A percentile compares a stretch with the other conserved stretches of the same genome.
phyloP scores from a whole-genome alignment of 75 land plant genomes.

The Sequoiadendron giganteum region DNA sequence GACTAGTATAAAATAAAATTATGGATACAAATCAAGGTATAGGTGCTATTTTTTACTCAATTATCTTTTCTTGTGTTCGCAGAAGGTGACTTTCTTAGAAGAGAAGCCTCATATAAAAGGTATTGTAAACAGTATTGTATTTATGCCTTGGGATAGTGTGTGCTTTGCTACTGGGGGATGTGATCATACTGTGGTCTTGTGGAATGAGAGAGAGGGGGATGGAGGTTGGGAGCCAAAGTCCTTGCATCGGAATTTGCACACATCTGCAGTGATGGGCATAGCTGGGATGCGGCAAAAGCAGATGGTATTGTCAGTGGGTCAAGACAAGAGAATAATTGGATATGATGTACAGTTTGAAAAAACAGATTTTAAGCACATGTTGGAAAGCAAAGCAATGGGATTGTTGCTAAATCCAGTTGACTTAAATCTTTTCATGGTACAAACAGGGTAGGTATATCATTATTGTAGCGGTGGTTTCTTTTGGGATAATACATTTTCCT shows the following conservation, averaged over 20 bases:
- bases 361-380: constrained; percentile 22
- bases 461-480: neutral
- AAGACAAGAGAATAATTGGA: constrained; percentile 44
- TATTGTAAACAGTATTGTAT: constrained; percentile 28
- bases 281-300: constrained; percentile 39
- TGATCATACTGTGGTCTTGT: constrained; percentile 41
- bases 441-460: constrained; percentile 39
- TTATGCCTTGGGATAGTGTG: constrained; percentile 38
- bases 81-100: constrained; percentile 24
- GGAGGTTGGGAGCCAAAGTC: constrained; percentile 29
- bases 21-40: neutral
- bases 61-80: neutral
- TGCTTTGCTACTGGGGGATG: constrained; percentile 42
- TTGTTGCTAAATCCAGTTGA: constrained; percentile 45
- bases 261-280: constrained; percentile 46
- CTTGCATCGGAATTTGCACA: constrained; percentile 32
- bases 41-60: neutral
- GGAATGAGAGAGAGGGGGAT: constrained; percentile 30
- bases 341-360: constrained; percentile 20
- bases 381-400: constrained; percentile 46
- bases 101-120: constrained; percentile 44
- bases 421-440: constrained; percentile 46
- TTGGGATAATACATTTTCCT: neutral
- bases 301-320: constrained; percentile 28
- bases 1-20: neutral